These are phyloP conservation scores for Lachnellula suecica DNA, from an alignment of 2,329 filamentous ascomycete species.

Conservation along the genomic window DNA sequence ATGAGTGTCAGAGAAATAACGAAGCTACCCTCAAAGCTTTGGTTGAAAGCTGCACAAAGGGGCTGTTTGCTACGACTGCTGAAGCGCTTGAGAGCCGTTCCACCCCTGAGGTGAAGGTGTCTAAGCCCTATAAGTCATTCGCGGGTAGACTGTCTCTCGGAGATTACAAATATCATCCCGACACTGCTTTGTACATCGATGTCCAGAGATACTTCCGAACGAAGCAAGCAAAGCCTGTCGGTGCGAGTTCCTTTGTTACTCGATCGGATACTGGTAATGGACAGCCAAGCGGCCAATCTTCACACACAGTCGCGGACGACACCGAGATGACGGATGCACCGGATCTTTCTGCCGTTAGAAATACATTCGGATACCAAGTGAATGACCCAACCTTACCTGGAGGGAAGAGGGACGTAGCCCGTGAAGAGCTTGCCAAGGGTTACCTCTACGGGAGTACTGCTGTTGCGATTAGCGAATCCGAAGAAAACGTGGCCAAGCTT, in stretches of 20 bases:
- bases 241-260: conserved; percentile 74
- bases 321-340: conserved; percentile 41
- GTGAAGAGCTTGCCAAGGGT: conserved; percentile 84
- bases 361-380: conserved; percentile 77
- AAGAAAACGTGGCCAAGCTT: conserved; percentile 85
- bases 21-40: conserved; percentile 67
- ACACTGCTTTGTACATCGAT: conserved; percentile 75
- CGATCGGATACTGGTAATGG: conserved; percentile 34
- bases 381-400: conserved; percentile 72
- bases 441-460: conserved; percentile 92
- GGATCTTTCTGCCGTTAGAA: conserved; percentile 69
- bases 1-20: conserved; percentile 57
- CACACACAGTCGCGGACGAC: conserved; percentile 45
- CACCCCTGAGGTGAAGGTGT: conserved; percentile 72
- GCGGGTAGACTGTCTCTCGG: conserved; percentile 80
- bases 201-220: conserved; percentile 91
- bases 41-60: conserved; percentile 64
- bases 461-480: conserved; percentile 83
- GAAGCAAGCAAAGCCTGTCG: conserved; percentile 70
- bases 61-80: conserved; percentile 78
- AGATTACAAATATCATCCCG: conserved; percentile 64
- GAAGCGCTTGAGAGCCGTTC: conserved; percentile 81
- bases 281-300: conserved; percentile 51
- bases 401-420: conserved; percentile 77
- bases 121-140: conserved; percentile 75